Base-by-base conservation (phyloP, 768 basidiomycete species). In the Galerina marginata region DNA sequence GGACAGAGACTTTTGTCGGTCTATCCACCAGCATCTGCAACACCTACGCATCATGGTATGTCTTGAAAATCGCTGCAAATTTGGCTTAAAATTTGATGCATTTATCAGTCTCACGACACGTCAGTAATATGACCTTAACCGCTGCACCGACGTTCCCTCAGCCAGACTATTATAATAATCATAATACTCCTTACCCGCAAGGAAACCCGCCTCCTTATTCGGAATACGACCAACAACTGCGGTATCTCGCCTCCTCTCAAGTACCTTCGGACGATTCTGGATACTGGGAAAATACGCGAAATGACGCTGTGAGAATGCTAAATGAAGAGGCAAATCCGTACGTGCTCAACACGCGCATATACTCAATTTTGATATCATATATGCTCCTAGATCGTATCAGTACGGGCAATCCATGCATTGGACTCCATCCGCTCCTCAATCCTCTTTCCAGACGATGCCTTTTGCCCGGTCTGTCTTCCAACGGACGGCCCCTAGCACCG, bases 1-100 rank as follows among this genome's bases (percentile, higher is more conserved):
- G 86, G 89, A 2, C 90, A 91, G 62, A 75, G 82, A 54, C 73
- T 93, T 25, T 79, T 91, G 47, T 83, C 85, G 4, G 78, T 83
- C 37, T 93, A 91, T 71, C 89, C 92, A 40, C 81, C 88, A 67
- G 88, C 88, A 40, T 92, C 91, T 60, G 87, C 88, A 26, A 90
- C 87, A 4, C 90, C 91, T n/a, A 83, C 90, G 7, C 80, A 85
- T 39, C 91, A 93, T 69, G 90, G 92, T 91, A 69, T 62, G 75
- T 66, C 45, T 37, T 46, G 40, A 16, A 10, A 43, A 62, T 33
- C 16, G 33, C 23, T 48, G 14, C 20, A 29, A 47, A 29, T 25
- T 33, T 10, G 40, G 12, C 9, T 16, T 29, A 60, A 52, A 33
- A 47, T 33, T 52, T 63, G 9, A 63, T 7, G 51, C 60, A 12